These are phyloP conservation scores for Ilex paraguariensis DNA, from an alignment of 305 asterid species.

Conservation along the genomic window DNA sequence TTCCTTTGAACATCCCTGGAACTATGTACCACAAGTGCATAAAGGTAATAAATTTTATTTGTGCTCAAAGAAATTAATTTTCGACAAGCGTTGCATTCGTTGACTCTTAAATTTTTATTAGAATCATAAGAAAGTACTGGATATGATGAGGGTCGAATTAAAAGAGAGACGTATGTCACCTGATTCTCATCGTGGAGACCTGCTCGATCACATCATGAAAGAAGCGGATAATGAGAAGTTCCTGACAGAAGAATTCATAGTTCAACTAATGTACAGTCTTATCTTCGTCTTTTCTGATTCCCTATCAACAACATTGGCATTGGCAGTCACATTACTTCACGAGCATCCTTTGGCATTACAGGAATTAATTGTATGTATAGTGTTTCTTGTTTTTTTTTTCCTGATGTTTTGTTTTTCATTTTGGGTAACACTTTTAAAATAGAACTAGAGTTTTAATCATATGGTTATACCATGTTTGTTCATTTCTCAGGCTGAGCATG, in stretches of 20 bases:
- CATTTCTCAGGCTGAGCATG: constrained; percentile 9
- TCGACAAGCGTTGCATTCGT: too few species aligned
- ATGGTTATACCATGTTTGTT: not conserved
- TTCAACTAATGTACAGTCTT: not conserved
- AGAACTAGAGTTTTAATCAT: too few species aligned
- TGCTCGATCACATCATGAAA: constrained; percentile 9
- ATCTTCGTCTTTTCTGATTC: constrained; percentile 3
- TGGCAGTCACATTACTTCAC: not conserved
- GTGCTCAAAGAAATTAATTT: too few species aligned
- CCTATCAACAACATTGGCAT: not conserved
- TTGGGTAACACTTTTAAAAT: too few species aligned
- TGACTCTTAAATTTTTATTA: not conserved
- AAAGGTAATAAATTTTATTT: not conserved
- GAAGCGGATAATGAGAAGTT: constrained; percentile 5
- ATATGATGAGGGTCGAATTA: not conserved
- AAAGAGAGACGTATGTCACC: not conserved
- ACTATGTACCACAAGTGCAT: not conserved
- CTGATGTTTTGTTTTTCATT: too few species aligned
- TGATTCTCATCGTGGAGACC: not conserved
- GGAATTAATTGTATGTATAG: not conserved
- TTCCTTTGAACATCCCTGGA: not conserved
- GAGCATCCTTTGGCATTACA: not conserved
- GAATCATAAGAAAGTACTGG: not conserved
- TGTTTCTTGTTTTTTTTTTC: too few species aligned
- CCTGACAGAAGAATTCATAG: constrained; percentile 9